These are phyloP conservation scores for Litsea cubeba DNA, from an alignment of 164 flowering plant genomes.

Conservation along the genomic window DNA sequence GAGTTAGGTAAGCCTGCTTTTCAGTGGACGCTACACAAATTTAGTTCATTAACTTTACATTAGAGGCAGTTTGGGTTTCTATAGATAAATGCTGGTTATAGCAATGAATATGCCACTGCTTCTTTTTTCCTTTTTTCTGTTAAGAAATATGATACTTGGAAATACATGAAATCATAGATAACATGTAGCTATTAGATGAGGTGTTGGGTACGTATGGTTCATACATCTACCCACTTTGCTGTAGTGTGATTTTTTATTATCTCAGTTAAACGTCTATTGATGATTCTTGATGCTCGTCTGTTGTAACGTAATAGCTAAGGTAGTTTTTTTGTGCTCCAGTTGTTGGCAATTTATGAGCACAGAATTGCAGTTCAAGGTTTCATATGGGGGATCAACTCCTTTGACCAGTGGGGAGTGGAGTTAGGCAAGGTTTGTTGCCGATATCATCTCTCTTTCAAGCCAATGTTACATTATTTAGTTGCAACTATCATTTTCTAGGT, in stretches of 20 bases:
- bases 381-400: slow-evolving; percentile 96
- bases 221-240: too few relatives aligned
- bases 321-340: slow-evolving; percentile 31
- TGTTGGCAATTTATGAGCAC: slow-evolving; percentile 92
- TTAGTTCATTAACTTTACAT: too few relatives aligned
- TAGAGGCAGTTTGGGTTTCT: too few relatives aligned
- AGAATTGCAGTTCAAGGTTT: slow-evolving; percentile 95
- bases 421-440: slow-evolving; percentile 69
- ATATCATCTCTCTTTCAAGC: not conserved
- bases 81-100: too few relatives aligned
- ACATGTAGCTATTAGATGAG: too few relatives aligned
- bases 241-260: not conserved
- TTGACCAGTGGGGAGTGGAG: slow-evolving; percentile 99
- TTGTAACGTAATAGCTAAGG: not conserved
- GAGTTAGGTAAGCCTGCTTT: too few relatives aligned
- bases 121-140: too few relatives aligned
- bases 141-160: too few relatives aligned
- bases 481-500: not conserved
- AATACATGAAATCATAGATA: too few relatives aligned
- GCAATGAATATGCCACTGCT: too few relatives aligned
- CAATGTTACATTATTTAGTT: not conserved
- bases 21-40: too few relatives aligned
- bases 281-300: not conserved
- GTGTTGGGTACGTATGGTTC: too few relatives aligned
- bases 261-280: not conserved